Percentiles rank a stretch among this genome's conserved stretches.
Conservation (phyloP, 257 asterid genomes). For the Solanum lignicaule region DNA sequence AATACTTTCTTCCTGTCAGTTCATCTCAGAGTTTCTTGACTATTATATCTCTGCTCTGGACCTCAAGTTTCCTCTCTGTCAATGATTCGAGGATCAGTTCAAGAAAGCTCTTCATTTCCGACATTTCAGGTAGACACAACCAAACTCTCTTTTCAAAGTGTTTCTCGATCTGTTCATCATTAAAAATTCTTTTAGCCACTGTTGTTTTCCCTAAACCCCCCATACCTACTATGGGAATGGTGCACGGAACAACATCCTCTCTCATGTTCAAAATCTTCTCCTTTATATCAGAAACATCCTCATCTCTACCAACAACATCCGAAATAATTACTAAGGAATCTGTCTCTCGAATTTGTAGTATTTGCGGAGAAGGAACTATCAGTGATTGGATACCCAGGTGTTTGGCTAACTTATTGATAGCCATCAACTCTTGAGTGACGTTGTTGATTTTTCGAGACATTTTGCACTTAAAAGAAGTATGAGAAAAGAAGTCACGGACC, state of each 20-base stretch:
- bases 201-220: slow-evolving; percentile 7
- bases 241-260: not conserved
- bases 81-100: not conserved
- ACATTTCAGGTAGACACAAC: not conserved
- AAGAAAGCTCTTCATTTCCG: not conserved
- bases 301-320: not conserved
- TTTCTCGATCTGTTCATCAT: not conserved
- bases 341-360: not conserved
- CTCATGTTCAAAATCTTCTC: not conserved
- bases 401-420: not conserved
- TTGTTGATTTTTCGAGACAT: slow-evolving; percentile 6
- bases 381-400: not conserved
- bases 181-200: not conserved
- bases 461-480: not conserved
- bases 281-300: not conserved
- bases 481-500: not conserved
- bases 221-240: not conserved
- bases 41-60: not conserved
- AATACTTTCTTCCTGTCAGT: not conserved
- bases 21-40: not conserved
- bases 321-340: not conserved
- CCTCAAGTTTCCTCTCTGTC: not conserved
- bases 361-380: not conserved
- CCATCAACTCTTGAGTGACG: not conserved
- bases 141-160: slow-evolving; percentile 8